These are phyloP conservation scores for Trichoderma koningii DNA, from an alignment of 2,329 filamentous ascomycete species.

Conservation along the genomic window DNA sequence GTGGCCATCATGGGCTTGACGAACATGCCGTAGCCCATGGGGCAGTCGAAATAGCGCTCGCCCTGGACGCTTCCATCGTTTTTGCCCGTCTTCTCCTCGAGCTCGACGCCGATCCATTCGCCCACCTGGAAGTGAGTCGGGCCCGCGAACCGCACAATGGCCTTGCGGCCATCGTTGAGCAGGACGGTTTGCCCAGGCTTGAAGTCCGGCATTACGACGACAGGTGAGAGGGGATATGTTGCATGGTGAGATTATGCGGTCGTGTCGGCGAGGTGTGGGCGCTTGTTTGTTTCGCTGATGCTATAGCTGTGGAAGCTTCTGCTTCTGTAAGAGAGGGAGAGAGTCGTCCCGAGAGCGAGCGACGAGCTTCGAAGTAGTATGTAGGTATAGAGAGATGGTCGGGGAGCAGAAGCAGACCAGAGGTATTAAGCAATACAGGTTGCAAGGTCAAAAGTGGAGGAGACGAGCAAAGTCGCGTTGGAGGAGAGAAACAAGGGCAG, in stretches of 20 bases:
- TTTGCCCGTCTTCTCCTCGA: constrained; percentile 80
- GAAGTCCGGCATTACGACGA: constrained; percentile 57
- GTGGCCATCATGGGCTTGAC: constrained; percentile 71
- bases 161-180: constrained; percentile 76
- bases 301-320: neutral
- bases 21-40: constrained; percentile 78
- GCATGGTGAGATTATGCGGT: constrained; percentile 39
- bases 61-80: constrained; percentile 92
- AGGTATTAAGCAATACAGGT: constrained; percentile 17
- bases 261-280: neutral
- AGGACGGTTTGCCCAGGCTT: constrained; percentile 73
- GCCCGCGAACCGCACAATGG: constrained; percentile 79
- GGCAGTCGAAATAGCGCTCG: constrained; percentile 85
- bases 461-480: constrained; percentile 24
- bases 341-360: neutral
- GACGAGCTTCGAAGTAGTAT: constrained; percentile 3
- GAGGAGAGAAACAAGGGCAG: constrained; percentile 14
- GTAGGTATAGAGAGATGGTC: constrained; percentile 1
- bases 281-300: neutral
- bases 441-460: constrained; percentile 23
- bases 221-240: constrained; percentile 32
- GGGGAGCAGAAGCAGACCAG: constrained; percentile 5
- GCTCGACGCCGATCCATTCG: constrained; percentile 87
- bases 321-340: neutral
- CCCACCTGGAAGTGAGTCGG: constrained; percentile 77